phyloP scores from a whole-genome alignment of 305 asterid species.

The Lippia alba region DNA sequence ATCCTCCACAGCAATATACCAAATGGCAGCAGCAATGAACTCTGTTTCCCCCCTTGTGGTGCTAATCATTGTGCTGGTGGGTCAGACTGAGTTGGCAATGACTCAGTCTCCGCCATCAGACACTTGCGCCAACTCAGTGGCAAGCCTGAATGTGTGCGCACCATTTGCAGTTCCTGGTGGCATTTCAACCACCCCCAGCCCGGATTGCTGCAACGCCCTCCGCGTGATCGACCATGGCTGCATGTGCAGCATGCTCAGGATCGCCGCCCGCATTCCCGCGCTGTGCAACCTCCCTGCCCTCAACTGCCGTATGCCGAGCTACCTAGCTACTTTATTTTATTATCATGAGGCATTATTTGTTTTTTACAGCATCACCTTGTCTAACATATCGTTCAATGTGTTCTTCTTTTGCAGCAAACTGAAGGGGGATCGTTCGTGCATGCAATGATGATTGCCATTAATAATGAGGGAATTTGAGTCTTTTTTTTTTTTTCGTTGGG shows the following conservation, averaged over 20 bases:
- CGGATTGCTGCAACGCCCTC: slow-evolving; percentile 68
- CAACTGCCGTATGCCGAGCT: slow-evolving; percentile 49
- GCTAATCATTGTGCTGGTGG: slow-evolving; percentile 39
- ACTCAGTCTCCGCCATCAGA: slow-evolving; percentile 38
- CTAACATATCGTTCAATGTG: not conserved
- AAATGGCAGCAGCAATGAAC: slow-evolving; percentile 43
- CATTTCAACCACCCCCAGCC: slow-evolving; percentile 41
- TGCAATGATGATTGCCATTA: slow-evolving; percentile 21
- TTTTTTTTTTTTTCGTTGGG: not conserved
- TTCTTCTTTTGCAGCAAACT: slow-evolving; percentile 47
- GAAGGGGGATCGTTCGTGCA: slow-evolving; percentile 31
- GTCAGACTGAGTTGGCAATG: not conserved
- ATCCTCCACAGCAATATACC: not conserved
- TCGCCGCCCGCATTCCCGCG: slow-evolving; percentile 67
- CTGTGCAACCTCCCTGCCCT: slow-evolving; percentile 75
- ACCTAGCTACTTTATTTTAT: too few relatives aligned
- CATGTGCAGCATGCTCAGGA: slow-evolving; percentile 63
- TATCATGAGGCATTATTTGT: too few relatives aligned
- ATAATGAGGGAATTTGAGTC: slow-evolving; percentile 25
- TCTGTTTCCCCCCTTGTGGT: slow-evolving; percentile 30
- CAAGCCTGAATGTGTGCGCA: slow-evolving; percentile 55
- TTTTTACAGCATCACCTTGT: too few relatives aligned
- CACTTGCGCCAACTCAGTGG: slow-evolving; percentile 47
- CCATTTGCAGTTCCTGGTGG: slow-evolving; percentile 61
- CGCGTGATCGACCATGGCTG: slow-evolving; percentile 61